Base-by-base conservation (phyloP, 768 basidiomycete genomes). In the Exsudoporus frostii region DNA sequence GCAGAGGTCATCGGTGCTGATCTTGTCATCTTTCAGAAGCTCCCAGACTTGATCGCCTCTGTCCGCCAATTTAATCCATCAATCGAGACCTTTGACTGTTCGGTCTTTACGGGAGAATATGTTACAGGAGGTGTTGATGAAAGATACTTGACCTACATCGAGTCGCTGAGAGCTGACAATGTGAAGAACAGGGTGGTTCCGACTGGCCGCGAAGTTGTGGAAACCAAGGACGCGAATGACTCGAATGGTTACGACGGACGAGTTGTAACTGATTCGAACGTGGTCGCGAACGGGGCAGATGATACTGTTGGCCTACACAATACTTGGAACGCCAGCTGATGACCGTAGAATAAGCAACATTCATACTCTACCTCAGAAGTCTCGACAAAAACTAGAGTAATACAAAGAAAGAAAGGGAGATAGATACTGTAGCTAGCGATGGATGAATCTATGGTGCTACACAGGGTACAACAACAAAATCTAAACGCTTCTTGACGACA, bases 61-160 rank as follows among this genome's bases (percentile, higher is more conserved):
- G 95, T 98, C 55, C 79, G 86, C 46, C 85, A 90, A 62, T 81
- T 92, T 71, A 98, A 97, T 68, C 81, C 86, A 0, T 67, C 71
- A 15, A 88, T 99, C 65, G 68, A 74, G 47, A 71, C 76, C 8
- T 97, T 98, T 65, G 97, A 99, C 65, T 98, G 96, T 72, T 98
- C 96, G 14, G 96, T 99, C 22, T 99, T 98, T 73, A 92, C 91
- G 9, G 97, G 97, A 41, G 85, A 97, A 67, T 99, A 99, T 68
- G 83, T 98, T 46, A 99, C 96, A 2, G 96, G 97, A 17, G 89
- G 88, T 15, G 88, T 99, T 24, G 85, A 90, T 61, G 88, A 91
- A 59, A 77, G 65, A 41, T 98, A 99, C 73, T 76, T 99, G 44
- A 68, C 74, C 34, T 75, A 83, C 54, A 65, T 99, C 37, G 92